Evolutionary conservation across 148 eudicot genomes (phyloP).

Genomic region (Arbutus unedo): DNA sequence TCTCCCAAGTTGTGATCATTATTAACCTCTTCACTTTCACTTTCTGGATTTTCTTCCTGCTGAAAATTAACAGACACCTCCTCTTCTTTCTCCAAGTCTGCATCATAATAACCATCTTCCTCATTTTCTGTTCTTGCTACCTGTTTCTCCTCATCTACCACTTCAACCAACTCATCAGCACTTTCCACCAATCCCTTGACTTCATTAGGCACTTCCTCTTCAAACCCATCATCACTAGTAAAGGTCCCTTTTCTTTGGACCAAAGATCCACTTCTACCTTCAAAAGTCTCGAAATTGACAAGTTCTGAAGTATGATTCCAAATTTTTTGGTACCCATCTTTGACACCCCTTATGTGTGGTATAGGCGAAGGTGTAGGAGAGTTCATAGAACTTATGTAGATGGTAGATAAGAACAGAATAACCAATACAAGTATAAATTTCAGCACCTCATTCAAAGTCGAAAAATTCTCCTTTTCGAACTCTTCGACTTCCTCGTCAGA

Average conservation of each 20-base stretch:
- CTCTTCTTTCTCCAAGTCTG: not conserved
- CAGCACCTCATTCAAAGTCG: slow-evolving; percentile 34
- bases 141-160: slow-evolving; percentile 2
- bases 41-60: not conserved
- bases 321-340: slow-evolving; percentile 8
- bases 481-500: slow-evolving; percentile 33
- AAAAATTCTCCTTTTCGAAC: slow-evolving; percentile 11
- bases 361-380: slow-evolving; percentile 26
- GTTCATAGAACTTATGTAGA: slow-evolving; percentile 45
- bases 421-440: slow-evolving; percentile 37
- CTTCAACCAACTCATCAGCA: slow-evolving; percentile 2
- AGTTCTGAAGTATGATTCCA: slow-evolving; percentile 23
- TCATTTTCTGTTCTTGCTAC: not conserved
- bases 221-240: not conserved
- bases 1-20: not conserved
- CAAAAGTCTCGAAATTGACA: slow-evolving; percentile 10
- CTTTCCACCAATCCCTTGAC: not conserved
- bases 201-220: slow-evolving; percentile 6
- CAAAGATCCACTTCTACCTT: slow-evolving; percentile 8
- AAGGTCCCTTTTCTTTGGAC: not conserved
- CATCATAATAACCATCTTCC: not conserved
- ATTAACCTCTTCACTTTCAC: slow-evolving; percentile 11
- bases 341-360: slow-evolving; percentile 5
- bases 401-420: slow-evolving; percentile 33
- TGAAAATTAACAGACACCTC: not conserved